Evolutionary conservation across 345 rosid species (phyloP).

Genomic region (Eucalyptus marginata): DNA sequence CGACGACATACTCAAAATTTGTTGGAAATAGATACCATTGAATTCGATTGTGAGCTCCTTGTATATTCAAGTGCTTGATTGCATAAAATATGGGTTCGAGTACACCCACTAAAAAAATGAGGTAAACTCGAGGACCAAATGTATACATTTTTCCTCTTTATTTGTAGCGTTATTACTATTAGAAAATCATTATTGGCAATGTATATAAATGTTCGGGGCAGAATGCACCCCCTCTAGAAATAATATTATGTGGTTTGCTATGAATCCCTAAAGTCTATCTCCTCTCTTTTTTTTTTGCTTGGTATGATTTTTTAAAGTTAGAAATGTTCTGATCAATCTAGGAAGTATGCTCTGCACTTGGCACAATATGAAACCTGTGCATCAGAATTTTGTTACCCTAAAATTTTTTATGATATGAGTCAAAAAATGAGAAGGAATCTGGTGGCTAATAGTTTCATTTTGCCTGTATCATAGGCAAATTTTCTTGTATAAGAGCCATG

Average conservation of each 20-base stretch:
- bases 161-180: background rate
- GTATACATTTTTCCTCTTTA: background rate
- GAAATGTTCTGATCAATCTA: fast-evolving
- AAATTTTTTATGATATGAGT: too few species aligned
- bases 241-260: too few species aligned
- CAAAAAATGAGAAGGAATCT: too few species aligned
- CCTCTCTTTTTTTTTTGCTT: fast-evolving
- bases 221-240: too few species aligned
- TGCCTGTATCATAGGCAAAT: too few species aligned
- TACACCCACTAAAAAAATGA: background rate
- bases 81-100: background rate
- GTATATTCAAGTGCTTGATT: background rate
- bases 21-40: background rate
- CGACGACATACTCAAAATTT: background rate
- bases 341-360: too few species aligned
- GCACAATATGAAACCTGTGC: fast-evolving
- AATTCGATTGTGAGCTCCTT: too few species aligned
- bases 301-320: too few species aligned
- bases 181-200: background rate
- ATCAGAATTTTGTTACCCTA: too few species aligned
- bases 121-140: background rate
- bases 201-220: fast-evolving
- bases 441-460: too few species aligned
- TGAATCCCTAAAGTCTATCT: too few species aligned
- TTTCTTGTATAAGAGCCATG: too few species aligned